These are phyloP conservation scores for Acanthamoeba rhysodes DNA, from an alignment of 208 protist species.

Conservation along the genomic window DNA sequence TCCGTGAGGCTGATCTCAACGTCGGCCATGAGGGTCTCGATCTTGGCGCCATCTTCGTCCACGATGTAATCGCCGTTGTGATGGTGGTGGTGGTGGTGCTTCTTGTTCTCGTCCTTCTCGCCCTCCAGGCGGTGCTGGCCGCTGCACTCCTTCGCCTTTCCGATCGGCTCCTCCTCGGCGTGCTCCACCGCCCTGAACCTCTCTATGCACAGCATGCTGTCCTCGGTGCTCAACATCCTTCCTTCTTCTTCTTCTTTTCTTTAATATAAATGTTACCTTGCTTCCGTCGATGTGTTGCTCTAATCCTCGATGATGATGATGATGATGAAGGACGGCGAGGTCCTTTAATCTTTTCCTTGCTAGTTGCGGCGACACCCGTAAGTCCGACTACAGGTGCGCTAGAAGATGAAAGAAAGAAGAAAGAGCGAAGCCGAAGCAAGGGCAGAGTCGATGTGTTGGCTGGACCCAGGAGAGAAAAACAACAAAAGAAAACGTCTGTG, in stretches of 20 bases:
- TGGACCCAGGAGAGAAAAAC: not conserved
- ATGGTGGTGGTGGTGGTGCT: conserved; percentile 5
- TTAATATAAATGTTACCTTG: not conserved
- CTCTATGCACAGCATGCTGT: conserved; percentile 14
- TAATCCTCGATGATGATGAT: too few relatives aligned
- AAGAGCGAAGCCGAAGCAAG: not conserved
- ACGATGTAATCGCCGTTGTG: not conserved
- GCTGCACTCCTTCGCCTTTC: conserved; percentile 1
- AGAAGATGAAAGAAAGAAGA: not conserved
- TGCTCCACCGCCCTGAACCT: not conserved
- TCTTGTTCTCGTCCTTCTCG: not conserved
- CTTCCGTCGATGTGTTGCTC: too few relatives aligned
- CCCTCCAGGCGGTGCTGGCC: not conserved
- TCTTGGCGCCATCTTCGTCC: conserved; percentile 25
- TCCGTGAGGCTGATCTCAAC: conserved; percentile 34
- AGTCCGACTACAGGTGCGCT: conserved; percentile 15
- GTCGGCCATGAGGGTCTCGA: conserved; percentile 48
- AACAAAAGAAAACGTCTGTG: not conserved
- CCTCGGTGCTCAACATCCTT: conserved; percentile 24
- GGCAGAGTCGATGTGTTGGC: too few relatives aligned
- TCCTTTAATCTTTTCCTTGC: too few relatives aligned
- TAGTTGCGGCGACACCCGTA: not conserved
- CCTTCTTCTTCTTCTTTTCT: not conserved
- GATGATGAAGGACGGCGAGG: too few relatives aligned
- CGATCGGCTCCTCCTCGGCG: not conserved